Evolutionary conservation across 1,139 yeast species (phyloP).

Genomic region (Debaryomyces sp.): DNA sequence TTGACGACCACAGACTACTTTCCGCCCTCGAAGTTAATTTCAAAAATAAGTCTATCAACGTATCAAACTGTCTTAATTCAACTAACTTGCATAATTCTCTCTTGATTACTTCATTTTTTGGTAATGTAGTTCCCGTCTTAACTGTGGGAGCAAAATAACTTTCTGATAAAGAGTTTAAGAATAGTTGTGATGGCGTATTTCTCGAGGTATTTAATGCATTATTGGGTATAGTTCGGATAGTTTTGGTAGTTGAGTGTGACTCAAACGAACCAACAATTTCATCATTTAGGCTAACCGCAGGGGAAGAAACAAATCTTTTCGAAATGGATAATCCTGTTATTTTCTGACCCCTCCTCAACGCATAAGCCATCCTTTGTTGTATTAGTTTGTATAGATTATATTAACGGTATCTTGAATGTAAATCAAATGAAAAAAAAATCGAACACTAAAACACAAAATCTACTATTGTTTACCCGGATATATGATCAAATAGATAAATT

Average conservation of each 20-base stretch:
- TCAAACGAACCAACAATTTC: slow-evolving; percentile 4
- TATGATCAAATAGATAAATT: neutral
- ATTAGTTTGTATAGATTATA: neutral
- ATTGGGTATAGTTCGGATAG: neutral
- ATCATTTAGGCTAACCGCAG: slow-evolving; percentile 8
- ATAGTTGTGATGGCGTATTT: slow-evolving; percentile 12
- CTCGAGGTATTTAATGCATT: slow-evolving; percentile 2
- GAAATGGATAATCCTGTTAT: slow-evolving; percentile 1
- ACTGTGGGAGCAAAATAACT: slow-evolving; percentile 15
- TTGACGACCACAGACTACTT: slow-evolving; percentile 10
- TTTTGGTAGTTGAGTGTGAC: neutral
- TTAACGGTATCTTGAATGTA: neutral
- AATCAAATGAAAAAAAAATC: slow-evolving; percentile 1
- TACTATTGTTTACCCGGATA: neutral
- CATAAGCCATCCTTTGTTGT: neutral
- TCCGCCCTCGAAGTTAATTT: slow-evolving; percentile 18
- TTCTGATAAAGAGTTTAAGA: slow-evolving; percentile 14
- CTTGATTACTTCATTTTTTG: slow-evolving; percentile 13
- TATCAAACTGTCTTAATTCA: slow-evolving; percentile 20
- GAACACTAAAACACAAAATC: neutral
- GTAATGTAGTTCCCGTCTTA: neutral
- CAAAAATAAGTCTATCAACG: slow-evolving; percentile 24
- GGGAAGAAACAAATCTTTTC: slow-evolving; percentile 9
- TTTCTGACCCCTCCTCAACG: slow-evolving; percentile 6
- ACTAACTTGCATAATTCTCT: slow-evolving; percentile 20